phyloP scores from a whole-genome alignment of 169 alveolate genomes.

The Blepharisma undulans region DNA sequence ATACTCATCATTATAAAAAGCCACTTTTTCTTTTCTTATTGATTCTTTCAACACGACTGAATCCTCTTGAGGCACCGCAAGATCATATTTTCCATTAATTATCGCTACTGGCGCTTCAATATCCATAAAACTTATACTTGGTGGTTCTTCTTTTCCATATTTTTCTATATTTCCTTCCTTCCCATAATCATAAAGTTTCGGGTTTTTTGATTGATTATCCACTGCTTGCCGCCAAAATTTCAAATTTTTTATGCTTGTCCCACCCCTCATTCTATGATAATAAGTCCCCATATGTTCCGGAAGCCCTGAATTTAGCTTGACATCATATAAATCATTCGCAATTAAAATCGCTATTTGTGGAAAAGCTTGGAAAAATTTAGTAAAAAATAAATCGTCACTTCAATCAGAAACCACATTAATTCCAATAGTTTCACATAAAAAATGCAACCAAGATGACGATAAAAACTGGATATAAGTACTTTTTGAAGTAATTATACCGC shows the following conservation, averaged over 20 bases:
- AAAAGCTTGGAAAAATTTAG: neutral
- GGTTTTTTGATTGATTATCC: neutral
- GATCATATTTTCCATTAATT: neutral
- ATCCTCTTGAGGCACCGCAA: neutral
- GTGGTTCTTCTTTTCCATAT: neutral
- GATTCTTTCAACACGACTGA: neutral
- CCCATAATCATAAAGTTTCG: conserved; percentile 16
- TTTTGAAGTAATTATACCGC: neutral
- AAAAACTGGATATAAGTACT: neutral
- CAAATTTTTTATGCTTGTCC: conserved; percentile 23
- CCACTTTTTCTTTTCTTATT: neutral
- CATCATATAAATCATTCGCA: neutral
- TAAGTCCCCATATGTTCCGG: neutral
- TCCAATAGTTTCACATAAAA: neutral
- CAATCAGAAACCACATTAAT: conserved; percentile 16
- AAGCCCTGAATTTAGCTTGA: neutral
- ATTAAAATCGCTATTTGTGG: neutral
- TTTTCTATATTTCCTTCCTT: neutral
- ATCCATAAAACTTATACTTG: neutral
- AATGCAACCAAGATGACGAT: neutral
- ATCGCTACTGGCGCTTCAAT: neutral
- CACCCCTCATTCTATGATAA: conserved; percentile 12
- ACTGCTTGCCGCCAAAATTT: neutral
- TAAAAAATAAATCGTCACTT: conserved; percentile 8
- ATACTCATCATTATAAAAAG: neutral